Evolutionary conservation across 2,329 filamentous ascomycete genomes (phyloP), one percentile per base, ranked within the genome.

Genomic region (Scortechinia acanthostroma): DNA sequence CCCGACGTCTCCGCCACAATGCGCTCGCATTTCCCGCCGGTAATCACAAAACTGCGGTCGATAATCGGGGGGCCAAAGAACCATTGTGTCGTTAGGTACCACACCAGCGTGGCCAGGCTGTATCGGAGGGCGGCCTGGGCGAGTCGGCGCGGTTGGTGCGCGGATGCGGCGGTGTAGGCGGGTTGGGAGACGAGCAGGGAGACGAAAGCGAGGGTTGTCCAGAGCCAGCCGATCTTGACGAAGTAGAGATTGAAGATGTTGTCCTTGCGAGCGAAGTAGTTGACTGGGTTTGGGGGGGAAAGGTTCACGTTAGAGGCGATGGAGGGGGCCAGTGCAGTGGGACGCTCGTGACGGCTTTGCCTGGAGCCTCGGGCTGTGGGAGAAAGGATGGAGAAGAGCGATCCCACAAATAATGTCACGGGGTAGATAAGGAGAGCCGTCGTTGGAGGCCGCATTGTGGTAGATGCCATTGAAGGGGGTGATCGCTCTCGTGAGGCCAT

Each of bases 171-270:
- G n/a, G 25, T 30, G 35, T 40, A n/a, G 61, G 58, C 13, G 65
- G 70, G 66, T 50, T 81, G 71, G 21, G 72, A 70, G 43, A 74
- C 53, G 22, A 79, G 55, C 35, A 84, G 71, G 3, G 74, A 53
- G 33, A 69, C 52, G 52, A 83, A 79, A 1, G 79, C 77, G 3
- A 74, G 51, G 0, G 80, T 82, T 3, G 75, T 77, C 81, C 81
- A 86, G 49, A 82, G 63, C 81, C 81, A 86, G 50, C 80, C 81
- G 22, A 79, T 63, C 57, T 86, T 86, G 51, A 86, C 81, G 54
- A 86, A 86, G 58, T 79, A 77, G 43, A 80, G 55, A 53, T 86
- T 86, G 69, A 85, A 78, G 49, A 85, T 56, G 60, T 86, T 86
- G 54, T 70, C 65, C 59, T 86, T 86, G 25, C 73, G 73, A 17